Conservation (phyloP, 2,329 filamentous ascomycete species). For the Apiospora pterosperma region DNA sequence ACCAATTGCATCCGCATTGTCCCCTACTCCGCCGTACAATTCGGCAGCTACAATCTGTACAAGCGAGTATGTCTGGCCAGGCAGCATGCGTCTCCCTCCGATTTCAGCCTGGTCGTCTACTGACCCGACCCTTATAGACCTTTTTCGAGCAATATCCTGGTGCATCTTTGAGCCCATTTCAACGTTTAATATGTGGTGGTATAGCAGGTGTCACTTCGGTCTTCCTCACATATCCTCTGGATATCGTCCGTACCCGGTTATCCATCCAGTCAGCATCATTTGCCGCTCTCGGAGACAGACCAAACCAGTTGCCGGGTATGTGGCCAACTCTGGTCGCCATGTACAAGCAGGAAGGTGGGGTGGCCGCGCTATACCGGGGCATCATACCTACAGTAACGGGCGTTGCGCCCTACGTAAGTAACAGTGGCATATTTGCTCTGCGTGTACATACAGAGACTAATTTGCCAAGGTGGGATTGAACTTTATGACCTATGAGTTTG, state of each 20-base stretch:
- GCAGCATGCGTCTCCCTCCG: background rate
- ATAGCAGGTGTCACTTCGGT: conserved; percentile 94
- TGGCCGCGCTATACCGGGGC: conserved; percentile 84
- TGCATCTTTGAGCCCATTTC: conserved; percentile 67
- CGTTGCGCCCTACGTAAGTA: conserved; percentile 82
- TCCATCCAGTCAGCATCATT: conserved; percentile 99
- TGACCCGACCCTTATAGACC: conserved; percentile 37
- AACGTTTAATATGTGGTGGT: conserved; percentile 84
- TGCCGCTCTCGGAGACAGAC: conserved; percentile 63
- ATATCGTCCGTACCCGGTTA: conserved; percentile 92
- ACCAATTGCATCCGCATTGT: conserved; percentile 98
- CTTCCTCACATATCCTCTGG: conserved; percentile 89
- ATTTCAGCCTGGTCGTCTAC: background rate
- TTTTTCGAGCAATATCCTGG: conserved; percentile 77
- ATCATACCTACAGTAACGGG: conserved; percentile 92
- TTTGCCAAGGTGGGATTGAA: conserved; percentile 78
- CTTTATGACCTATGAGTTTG: conserved; percentile 96
- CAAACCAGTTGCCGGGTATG: conserved; percentile 82
- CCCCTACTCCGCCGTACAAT: conserved; percentile 96
- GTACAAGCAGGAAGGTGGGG: conserved; percentile 88
- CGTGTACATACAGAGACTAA: background rate
- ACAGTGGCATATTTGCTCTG: conserved; percentile 3
- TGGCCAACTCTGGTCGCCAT: conserved; percentile 77
- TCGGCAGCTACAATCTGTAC: conserved; percentile 97
- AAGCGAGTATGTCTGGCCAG: conserved; percentile 64